phyloP scores from a whole-genome alignment of 768 basidiomycete species.

The Macrolepiota fuliginosa region DNA sequence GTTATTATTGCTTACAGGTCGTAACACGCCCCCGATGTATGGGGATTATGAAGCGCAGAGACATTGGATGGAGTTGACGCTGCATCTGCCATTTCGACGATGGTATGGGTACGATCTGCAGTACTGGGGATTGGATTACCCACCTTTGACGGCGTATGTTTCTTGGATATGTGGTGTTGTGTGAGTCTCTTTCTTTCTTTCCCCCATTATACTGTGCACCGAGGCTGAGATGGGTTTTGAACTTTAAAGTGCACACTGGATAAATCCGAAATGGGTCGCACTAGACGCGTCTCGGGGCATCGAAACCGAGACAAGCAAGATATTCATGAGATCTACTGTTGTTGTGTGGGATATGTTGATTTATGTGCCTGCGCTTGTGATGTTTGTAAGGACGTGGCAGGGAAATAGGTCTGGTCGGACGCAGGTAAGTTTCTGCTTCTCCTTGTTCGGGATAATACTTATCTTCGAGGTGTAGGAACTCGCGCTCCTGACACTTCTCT shows the following conservation, averaged over 20 bases:
- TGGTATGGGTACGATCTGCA: slow-evolving; percentile 91
- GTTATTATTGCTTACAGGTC: slow-evolving; percentile 42
- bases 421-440: slow-evolving; percentile 49
- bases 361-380: slow-evolving; percentile 71
- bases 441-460: slow-evolving; percentile 7
- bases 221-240: not conserved
- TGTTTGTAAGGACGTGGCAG: slow-evolving; percentile 68
- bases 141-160: slow-evolving; percentile 87
- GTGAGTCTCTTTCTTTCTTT: slow-evolving; percentile 39
- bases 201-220: not conserved
- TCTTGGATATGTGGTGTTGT: slow-evolving; percentile 80
- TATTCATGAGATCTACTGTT: slow-evolving; percentile 83
- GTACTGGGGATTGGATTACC: slow-evolving; percentile 97
- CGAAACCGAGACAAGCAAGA: slow-evolving; percentile 61
- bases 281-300: slow-evolving; percentile 68
- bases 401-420: slow-evolving; percentile 69
- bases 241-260: slow-evolving; percentile 30
- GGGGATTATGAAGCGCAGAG: slow-evolving; percentile 94
- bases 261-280: slow-evolving; percentile 68
- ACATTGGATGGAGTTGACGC: slow-evolving; percentile 93
- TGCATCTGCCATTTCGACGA: slow-evolving; percentile 66
- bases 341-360: slow-evolving; percentile 64
- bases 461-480: slow-evolving; percentile 42
- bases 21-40: slow-evolving; percentile 74
- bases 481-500: slow-evolving; percentile 66